Evolutionary conservation across 1,284 basidiomycete species (phyloP).

Genomic region (Cutaneotrichosporon sp.): DNA sequence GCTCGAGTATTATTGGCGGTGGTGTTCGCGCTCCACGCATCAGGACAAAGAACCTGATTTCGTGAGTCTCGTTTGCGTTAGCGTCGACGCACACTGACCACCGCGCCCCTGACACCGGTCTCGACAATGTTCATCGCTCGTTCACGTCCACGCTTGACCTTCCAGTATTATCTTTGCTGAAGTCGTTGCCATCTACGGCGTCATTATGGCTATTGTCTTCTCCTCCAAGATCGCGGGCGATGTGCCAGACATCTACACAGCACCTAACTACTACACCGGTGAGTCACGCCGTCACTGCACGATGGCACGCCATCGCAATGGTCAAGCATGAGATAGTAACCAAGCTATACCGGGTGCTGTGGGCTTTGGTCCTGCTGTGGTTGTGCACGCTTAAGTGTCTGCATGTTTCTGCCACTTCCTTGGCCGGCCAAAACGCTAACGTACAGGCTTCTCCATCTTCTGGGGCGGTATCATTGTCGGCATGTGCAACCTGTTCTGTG

Average conservation of each 20-base stretch:
- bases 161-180: conserved; percentile 96
- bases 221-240: conserved; percentile 67
- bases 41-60: conserved; percentile 95
- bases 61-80: conserved; percentile 53
- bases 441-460: conserved; percentile 77
- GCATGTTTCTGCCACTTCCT: no score
- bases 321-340: no score
- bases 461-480: conserved; percentile 89
- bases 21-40: conserved; percentile 92
- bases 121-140: neutral
- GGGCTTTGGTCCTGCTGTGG: no score
- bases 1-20: conserved; percentile 88
- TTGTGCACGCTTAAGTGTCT: no score
- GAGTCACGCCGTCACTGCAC: conserved; percentile 22
- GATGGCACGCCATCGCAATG: no score
- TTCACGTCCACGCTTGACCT: neutral
- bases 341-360: no score
- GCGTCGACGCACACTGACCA: neutral
- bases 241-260: conserved; percentile 66
- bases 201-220: conserved; percentile 88
- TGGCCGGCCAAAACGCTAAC: neutral
- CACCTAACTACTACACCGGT: conserved; percentile 86
- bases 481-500: conserved; percentile 85
- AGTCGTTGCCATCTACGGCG: conserved; percentile 89
- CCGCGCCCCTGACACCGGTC: neutral